Evolutionary conservation across 176 grass and related monocot genomes (phyloP).

Genomic region (Otatea glauca): DNA sequence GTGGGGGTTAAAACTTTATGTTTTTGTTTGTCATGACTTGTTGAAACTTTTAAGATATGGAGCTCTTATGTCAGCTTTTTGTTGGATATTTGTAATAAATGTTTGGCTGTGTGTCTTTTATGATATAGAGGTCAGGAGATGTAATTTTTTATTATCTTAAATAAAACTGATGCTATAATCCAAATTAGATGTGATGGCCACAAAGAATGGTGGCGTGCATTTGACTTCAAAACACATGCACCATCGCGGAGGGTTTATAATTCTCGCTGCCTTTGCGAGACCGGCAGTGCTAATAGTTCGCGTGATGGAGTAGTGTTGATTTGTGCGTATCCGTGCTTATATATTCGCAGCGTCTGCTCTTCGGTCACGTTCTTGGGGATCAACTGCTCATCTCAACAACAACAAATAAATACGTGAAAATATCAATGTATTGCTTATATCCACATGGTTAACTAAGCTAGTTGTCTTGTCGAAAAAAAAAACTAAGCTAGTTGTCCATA

Average conservation of each 20-base stretch:
- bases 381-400: background rate
- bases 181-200: background rate
- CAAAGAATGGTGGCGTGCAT: background rate
- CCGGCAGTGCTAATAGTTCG: background rate
- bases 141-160: too few species aligned
- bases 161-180: background rate
- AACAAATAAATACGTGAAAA: too few species aligned
- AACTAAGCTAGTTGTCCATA: background rate
- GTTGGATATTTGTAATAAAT: too few species aligned
- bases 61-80: too few species aligned
- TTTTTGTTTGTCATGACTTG: too few species aligned
- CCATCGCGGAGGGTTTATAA: background rate
- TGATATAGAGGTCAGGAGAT: too few species aligned
- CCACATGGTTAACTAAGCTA: background rate
- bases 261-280: slow-evolving; percentile 9
- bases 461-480: background rate
- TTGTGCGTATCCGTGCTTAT: background rate
- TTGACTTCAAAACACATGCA: slow-evolving; percentile 34
- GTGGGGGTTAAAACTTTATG: too few species aligned
- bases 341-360: background rate
- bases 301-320: background rate
- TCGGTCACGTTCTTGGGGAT: background rate
- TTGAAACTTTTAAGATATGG: too few species aligned
- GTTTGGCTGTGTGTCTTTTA: too few species aligned
- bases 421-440: background rate